Conservation (phyloP, 441 rosid species). For the Pelargonium cotyledonis region DNA sequence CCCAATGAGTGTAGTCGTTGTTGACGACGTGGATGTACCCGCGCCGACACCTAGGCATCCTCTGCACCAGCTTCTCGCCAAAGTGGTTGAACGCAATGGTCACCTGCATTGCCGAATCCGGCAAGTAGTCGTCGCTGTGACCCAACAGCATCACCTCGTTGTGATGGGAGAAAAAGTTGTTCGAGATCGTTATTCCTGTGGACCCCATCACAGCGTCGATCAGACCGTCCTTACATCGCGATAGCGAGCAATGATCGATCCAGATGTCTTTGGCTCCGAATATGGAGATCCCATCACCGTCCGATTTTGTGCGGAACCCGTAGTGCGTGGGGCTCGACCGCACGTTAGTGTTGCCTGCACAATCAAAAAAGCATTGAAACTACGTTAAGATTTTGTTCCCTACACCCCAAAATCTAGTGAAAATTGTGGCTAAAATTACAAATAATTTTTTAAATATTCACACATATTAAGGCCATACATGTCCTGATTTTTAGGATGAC, state of each 20-base stretch:
- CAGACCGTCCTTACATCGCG: constrained; percentile 25
- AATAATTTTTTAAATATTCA: too few species aligned
- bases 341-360: constrained; percentile 60
- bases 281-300: constrained; percentile 26
- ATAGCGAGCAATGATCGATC: constrained; percentile 34
- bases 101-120: constrained; percentile 23
- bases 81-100: constrained; percentile 33
- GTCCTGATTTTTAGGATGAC: too few species aligned
- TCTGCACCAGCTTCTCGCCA: constrained; percentile 13
- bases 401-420: too few species aligned
- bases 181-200: constrained; percentile 33
- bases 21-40: constrained; percentile 72
- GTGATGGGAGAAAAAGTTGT: constrained; percentile 26
- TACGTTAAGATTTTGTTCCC: too few species aligned
- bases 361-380: neutral
- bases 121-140: constrained; percentile 18
- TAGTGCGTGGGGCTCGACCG: constrained; percentile 29
- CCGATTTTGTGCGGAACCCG: constrained; percentile 21
- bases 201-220: constrained; percentile 27
- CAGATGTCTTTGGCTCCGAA: constrained; percentile 26
- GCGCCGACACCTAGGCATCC: constrained; percentile 27
- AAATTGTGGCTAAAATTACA: too few species aligned
- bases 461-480: too few species aligned
- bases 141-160: constrained; percentile 30
- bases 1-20: constrained; percentile 78